These are phyloP conservation scores for Aspergillus costaricaensis DNA, from an alignment of 2,329 filamentous ascomycete genomes.

Conservation along the genomic window DNA sequence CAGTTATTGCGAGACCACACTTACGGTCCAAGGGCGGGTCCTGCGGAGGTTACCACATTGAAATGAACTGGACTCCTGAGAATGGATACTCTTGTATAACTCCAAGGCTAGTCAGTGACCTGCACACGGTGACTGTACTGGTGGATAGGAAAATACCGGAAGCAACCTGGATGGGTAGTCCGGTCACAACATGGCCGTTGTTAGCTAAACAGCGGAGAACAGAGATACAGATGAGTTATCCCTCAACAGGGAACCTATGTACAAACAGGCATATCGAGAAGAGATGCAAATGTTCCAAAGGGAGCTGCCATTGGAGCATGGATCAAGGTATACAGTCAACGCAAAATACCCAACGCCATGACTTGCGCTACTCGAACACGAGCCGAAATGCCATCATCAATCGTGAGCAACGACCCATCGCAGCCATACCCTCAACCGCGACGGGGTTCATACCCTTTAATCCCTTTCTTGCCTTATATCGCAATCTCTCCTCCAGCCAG, in stretches of 20 bases:
- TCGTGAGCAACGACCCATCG: conserved; percentile 14
- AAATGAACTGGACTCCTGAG: background rate
- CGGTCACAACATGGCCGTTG: background rate
- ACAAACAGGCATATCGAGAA: conserved; percentile 11
- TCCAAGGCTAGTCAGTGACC: background rate
- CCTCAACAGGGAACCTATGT: conserved; percentile 8
- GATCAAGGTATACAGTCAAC: conserved; percentile 17
- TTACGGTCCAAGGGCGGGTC: background rate
- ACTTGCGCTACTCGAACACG: conserved; percentile 10
- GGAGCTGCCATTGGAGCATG: conserved; percentile 5
- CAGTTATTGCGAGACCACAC: background rate
- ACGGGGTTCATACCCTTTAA: background rate
- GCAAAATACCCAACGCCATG: conserved; percentile 25
- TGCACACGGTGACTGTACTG: background rate
- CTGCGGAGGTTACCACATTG: background rate
- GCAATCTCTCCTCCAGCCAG: background rate
- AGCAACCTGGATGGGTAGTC: background rate
- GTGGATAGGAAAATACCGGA: background rate
- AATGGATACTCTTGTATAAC: background rate
- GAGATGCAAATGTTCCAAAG: conserved; percentile 1
- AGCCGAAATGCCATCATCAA: conserved; percentile 17
- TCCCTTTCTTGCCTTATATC: background rate
- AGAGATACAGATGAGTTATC: background rate
- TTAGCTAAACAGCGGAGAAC: background rate
- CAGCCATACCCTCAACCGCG: background rate